Base-by-base conservation (phyloP, 345 rosid species). In the Cardamine resedifolia region DNA sequence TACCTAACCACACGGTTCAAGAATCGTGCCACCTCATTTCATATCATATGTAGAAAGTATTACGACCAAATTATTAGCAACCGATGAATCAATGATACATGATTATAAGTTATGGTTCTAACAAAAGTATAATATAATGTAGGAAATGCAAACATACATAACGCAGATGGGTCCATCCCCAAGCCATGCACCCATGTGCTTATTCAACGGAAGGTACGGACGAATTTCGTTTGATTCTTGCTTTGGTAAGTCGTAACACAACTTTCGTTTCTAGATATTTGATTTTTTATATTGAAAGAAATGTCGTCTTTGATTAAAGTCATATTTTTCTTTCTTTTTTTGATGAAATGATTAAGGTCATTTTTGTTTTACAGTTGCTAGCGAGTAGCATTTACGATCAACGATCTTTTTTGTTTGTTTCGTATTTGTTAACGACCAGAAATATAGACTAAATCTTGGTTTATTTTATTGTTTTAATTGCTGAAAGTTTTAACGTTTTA, bases 181-280 rank as follows among this genome's bases (percentile, higher is more conserved):
- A 28, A 34, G 20, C 53, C 72, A 74, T 57, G 61, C 52, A 66
- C 36, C 67, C 72, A 66, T 66, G 66, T 74, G 72, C 61, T 24
- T 11, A 58, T 58, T 47, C 45, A 74, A 36, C 67, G 67, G 72
- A 74, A 66, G 72, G 73, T 75, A 75, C 78, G 64, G 69, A 67
- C 28, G 30, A 51, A 20, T 38, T 58, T 66, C 26, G 63, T 66
- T 67, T 67, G 63, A 57, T 66, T 65, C 43, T 74, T 66, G 51
- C 72, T 73, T 28, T 74, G 21, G 47, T 57, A 26, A 24, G 21
- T 74, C 28, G 47, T 57, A 27, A 18, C 49, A 27, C 45, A 64
- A 26, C 71, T 33, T 38, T 27, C 64, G 12, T 26, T 53, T 51
- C 23, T 39, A 51, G 12, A 14, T 27, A 14, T 14, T 43, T 26